Evolutionary conservation across 2,329 filamentous ascomycete genomes (phyloP).

Genomic region (Ophiosphaerella narmari): DNA sequence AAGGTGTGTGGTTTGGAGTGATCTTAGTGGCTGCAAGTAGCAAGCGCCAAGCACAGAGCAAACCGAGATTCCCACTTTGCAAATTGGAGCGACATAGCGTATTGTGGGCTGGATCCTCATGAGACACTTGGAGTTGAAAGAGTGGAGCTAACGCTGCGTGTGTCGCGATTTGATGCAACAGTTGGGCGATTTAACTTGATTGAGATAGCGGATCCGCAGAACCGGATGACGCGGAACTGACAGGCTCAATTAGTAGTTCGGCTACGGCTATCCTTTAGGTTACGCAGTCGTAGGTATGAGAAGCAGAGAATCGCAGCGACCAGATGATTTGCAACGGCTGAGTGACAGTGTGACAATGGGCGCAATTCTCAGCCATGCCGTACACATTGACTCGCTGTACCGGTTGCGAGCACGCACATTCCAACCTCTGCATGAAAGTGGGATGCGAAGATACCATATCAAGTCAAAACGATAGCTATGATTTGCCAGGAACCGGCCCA

Average conservation of each 20-base stretch:
- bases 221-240: slow-evolving; percentile 16
- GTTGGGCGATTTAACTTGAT: neutral
- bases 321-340: neutral
- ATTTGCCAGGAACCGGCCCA: no score
- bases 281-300: neutral
- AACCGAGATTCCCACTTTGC: no score
- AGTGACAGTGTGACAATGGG: slow-evolving; percentile 8
- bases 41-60: neutral
- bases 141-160: neutral
- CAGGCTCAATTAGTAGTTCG: slow-evolving; percentile 12
- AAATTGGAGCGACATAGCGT: neutral
- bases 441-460: no score
- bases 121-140: neutral
- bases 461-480: no score
- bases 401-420: no score
- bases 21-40: neutral
- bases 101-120: neutral
- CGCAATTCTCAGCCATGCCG: slow-evolving; percentile 14
- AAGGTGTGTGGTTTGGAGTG: no score
- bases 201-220: slow-evolving; percentile 1
- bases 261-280: neutral
- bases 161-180: no score
- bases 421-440: neutral
- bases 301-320: neutral
- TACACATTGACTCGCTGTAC: slow-evolving; percentile 1